Base-by-base conservation (phyloP, 495 filamentous ascomycete species). In the Podospora comata region DNA sequence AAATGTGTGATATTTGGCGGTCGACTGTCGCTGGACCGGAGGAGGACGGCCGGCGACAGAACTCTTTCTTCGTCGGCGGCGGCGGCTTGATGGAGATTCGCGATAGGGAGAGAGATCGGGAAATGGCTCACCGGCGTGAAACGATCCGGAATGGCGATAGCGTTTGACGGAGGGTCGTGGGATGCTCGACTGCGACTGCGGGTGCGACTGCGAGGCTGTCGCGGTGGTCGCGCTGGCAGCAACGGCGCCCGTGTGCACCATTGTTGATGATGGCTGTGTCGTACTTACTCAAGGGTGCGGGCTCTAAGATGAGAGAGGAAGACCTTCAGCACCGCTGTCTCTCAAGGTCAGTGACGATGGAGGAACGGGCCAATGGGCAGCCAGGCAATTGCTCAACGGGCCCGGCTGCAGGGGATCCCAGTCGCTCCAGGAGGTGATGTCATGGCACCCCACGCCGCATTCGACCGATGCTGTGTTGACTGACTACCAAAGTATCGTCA, bases 1-100 rank as follows among this genome's bases (percentile, higher is more conserved):
- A 75, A 99, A 98, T 60, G 95, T 98, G 73, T 97, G 93, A 79
- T 97, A 99, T 75, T 92, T 90, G 48, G 89, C 85, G 5, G 90
- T 91, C 61, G 90, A 91, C 67, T 89, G 83, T 65, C 87, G 91
- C 60, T 82, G 81, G 3, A 78, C 59, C 3, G 66, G 65, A 0
- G 53, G 64, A 54, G 62, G 57, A 27, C 19, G 15, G 0, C 53
- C 60, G 11, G 67, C 66, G 20, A 66, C 72, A 16, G 77, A 64
- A 30, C 69, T 63, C 32, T 65, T 64, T 39, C 72, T 56, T n/a
- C 67, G 48, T 44, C 66, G 60, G 53, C 68, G 59, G 60, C 65
- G 65, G 30, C 32, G 32, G 4, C 30, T 32, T 7, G 68, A 4
- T 2, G 56, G 19, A 15, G 65, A 0, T 18, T 73, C 74, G 26